Evolutionary conservation across 2,329 filamentous ascomycete species (phyloP).

Genomic region (Phoma sp.): DNA sequence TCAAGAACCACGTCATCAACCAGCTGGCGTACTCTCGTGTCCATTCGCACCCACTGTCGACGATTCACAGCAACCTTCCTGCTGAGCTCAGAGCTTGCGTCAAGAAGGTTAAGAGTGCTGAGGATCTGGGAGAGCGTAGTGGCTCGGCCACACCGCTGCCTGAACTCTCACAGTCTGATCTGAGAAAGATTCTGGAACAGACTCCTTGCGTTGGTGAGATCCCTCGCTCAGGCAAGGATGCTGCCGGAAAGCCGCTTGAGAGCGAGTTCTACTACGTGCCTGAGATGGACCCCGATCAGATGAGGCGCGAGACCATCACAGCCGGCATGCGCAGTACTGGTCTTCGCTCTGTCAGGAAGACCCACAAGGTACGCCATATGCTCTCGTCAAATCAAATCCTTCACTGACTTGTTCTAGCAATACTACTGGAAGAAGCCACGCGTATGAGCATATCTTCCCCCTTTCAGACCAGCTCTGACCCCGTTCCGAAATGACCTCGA

Average conservation of each 20-base stretch:
- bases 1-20: constrained; percentile 90
- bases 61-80: constrained; percentile 89
- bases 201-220: constrained; percentile 88
- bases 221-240: constrained; percentile 89
- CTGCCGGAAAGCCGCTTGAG: constrained; percentile 89
- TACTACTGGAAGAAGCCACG: constrained; percentile 74
- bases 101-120: constrained; percentile 31
- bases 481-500: neutral
- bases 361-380: constrained; percentile 81
- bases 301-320: constrained; percentile 81
- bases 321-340: constrained; percentile 88
- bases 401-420: constrained; percentile 60
- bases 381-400: neutral
- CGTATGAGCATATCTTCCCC: constrained; percentile 23
- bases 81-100: constrained; percentile 54
- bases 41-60: constrained; percentile 88
- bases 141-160: constrained; percentile 32
- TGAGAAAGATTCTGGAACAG: constrained; percentile 75
- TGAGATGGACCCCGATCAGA: constrained; percentile 81
- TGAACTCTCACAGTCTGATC: constrained; percentile 53
- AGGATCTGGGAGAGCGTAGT: constrained; percentile 22
- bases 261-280: constrained; percentile 97
- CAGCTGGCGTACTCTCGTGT: constrained; percentile 94
- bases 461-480: neutral
- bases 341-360: constrained; percentile 87